A percentile compares a stretch with the other conserved stretches of the same genome.
Conservation (phyloP, 1,139 yeast genomes). For the Debaryomyces coudertii region DNA sequence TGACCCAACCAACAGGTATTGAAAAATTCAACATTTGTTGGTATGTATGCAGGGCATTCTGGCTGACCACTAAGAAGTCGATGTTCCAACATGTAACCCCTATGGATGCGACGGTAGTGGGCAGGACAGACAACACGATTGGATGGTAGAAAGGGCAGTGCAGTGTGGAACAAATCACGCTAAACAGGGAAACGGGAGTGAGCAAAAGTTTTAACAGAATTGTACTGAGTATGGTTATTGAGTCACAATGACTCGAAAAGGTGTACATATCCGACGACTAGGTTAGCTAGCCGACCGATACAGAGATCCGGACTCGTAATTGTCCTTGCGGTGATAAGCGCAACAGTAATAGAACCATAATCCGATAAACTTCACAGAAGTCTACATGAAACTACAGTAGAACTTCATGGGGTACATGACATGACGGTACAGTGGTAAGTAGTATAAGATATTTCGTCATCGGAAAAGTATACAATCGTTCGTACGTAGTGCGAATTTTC, state of each 20-base stretch:
- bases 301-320: not conserved
- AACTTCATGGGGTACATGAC: not conserved
- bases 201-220: too few species aligned
- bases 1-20: constrained; percentile 3
- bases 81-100: not conserved
- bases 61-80: not conserved
- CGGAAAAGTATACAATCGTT: too few species aligned
- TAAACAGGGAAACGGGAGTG: too few species aligned
- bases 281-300: not conserved
- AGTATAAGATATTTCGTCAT: not conserved
- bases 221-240: too few species aligned
- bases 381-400: not conserved
- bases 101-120: not conserved
- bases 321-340: not conserved
- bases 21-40: constrained; percentile 5
- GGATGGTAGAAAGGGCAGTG: not conserved
- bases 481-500: too few species aligned
- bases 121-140: not conserved
- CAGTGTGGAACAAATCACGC: not conserved
- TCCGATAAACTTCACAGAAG: not conserved
- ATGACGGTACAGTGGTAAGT: not conserved
- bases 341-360: not conserved
- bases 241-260: not conserved
- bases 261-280: not conserved
- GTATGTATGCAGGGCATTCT: not conserved